Conservation (phyloP, 2,329 filamentous ascomycete species). For the Helicocarpus griseus region DNA sequence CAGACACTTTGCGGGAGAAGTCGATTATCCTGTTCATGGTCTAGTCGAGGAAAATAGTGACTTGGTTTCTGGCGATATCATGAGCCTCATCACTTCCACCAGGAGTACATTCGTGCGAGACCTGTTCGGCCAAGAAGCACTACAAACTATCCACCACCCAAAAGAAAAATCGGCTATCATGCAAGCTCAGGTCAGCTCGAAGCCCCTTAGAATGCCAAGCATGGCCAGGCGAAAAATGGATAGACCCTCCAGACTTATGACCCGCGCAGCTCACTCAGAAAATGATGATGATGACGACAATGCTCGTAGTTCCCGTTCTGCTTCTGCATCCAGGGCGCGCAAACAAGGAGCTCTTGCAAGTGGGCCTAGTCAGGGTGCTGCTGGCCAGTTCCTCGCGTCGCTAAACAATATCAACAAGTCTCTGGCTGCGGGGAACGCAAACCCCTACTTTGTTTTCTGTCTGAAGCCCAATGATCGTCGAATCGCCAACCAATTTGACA, state of each 20-base stretch:
- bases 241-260: slow-evolving; percentile 38
- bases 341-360: slow-evolving; percentile 27
- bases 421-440: slow-evolving; percentile 69
- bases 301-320: slow-evolving; percentile 16
- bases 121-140: slow-evolving; percentile 89
- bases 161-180: slow-evolving; percentile 84
- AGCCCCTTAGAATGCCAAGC: slow-evolving; percentile 83
- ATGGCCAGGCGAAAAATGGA: slow-evolving; percentile 72
- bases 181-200: slow-evolving; percentile 92
- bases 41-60: slow-evolving; percentile 94
- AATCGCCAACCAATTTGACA: slow-evolving; percentile 98
- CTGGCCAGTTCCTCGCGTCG: slow-evolving; percentile 81
- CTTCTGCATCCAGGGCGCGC: slow-evolving; percentile 21
- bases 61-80: slow-evolving; percentile 86
- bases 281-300: slow-evolving; percentile 10
- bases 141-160: slow-evolving; percentile 89
- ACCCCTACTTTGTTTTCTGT: slow-evolving; percentile 94
- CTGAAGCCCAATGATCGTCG: slow-evolving; percentile 93
- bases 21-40: slow-evolving; percentile 82
- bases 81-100: slow-evolving; percentile 83
- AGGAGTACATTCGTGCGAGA: slow-evolving; percentile 82
- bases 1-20: slow-evolving; percentile 90
- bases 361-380: slow-evolving; percentile 63
- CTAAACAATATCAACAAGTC: slow-evolving; percentile 87
- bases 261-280: slow-evolving; percentile 13